Evolutionary conservation across 2,329 filamentous ascomycete genomes (phyloP).

Genomic region (Emergomyces pasteurianus): DNA sequence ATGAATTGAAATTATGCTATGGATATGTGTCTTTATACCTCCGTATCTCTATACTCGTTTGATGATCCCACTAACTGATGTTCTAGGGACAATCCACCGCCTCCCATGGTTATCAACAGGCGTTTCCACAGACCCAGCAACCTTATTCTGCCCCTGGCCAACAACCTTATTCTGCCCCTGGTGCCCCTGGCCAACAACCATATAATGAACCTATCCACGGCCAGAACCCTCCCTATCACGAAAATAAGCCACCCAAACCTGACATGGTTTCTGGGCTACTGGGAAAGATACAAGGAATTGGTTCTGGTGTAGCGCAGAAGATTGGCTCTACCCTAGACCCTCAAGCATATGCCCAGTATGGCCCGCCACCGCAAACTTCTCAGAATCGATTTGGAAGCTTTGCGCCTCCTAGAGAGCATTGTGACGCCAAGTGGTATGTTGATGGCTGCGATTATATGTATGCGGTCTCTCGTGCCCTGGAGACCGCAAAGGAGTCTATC

Average conservation of each 20-base stretch:
- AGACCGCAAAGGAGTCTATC: constrained; percentile 80
- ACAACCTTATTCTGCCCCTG: constrained; percentile 11
- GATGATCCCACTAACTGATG: constrained; percentile 2
- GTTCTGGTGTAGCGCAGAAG: constrained; percentile 40
- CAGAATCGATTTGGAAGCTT: constrained; percentile 79
- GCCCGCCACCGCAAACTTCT: constrained; percentile 51
- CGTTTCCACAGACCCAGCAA: constrained; percentile 1
- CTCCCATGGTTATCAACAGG: constrained; percentile 8
- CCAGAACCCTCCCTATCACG: constrained; percentile 18
- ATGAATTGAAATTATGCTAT: neutral
- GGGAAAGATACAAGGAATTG: constrained; percentile 43
- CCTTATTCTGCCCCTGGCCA: constrained; percentile 10
- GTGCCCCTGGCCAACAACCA: constrained; percentile 14
- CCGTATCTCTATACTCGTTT: neutral
- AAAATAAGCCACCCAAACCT: constrained; percentile 23
- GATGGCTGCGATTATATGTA: constrained; percentile 93
- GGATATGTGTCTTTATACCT: neutral
- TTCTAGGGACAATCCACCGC: constrained; percentile 7
- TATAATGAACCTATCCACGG: constrained; percentile 18
- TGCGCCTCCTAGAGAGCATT: constrained; percentile 74
- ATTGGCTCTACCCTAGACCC: constrained; percentile 36
- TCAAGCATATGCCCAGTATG: constrained; percentile 37
- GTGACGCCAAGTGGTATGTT: constrained; percentile 92
- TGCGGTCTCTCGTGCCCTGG: constrained; percentile 82
- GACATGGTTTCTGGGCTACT: constrained; percentile 38